Evolutionary conservation across 2,329 filamentous ascomycete species (phyloP).

Genomic region (Elsinoe necatrix): DNA sequence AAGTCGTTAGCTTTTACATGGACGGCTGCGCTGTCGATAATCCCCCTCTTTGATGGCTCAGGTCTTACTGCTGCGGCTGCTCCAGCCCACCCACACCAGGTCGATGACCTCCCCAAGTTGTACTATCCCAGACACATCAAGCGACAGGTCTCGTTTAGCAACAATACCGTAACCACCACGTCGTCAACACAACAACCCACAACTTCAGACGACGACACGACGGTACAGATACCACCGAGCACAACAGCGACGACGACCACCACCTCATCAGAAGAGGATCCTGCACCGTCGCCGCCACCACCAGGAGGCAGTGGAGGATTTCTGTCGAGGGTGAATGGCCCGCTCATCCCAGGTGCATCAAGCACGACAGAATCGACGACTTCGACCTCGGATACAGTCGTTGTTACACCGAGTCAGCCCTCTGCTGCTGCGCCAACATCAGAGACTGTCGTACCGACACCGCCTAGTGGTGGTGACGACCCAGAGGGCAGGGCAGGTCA

Average conservation of each 20-base stretch:
- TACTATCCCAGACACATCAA: constrained; percentile 14
- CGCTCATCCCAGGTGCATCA: neutral
- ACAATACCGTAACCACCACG: constrained; percentile 5
- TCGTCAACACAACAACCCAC: neutral
- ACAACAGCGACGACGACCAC: constrained; percentile 11
- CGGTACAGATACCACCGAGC: constrained; percentile 7
- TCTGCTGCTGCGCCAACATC: neutral
- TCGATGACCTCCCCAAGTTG: constrained; percentile 9
- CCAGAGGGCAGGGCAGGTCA: neutral
- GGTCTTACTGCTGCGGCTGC: constrained; percentile 8
- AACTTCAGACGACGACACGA: neutral
- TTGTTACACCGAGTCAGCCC: neutral
- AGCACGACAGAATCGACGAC: neutral
- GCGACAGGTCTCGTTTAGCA: constrained; percentile 12
- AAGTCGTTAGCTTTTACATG: constrained; percentile 12
- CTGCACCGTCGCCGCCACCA: neutral
- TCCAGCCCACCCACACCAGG: constrained; percentile 5
- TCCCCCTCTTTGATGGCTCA: constrained; percentile 2
- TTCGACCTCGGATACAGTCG: neutral
- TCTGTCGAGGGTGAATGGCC: neutral
- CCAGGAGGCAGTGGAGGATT: constrained; percentile 10
- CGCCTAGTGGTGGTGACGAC: neutral
- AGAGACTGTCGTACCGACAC: neutral
- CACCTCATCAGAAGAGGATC: neutral
- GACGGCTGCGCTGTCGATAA: constrained; percentile 14